Base-by-base conservation (phyloP, 2,329 filamentous ascomycete genomes). In the Penicillium janthinellum region DNA sequence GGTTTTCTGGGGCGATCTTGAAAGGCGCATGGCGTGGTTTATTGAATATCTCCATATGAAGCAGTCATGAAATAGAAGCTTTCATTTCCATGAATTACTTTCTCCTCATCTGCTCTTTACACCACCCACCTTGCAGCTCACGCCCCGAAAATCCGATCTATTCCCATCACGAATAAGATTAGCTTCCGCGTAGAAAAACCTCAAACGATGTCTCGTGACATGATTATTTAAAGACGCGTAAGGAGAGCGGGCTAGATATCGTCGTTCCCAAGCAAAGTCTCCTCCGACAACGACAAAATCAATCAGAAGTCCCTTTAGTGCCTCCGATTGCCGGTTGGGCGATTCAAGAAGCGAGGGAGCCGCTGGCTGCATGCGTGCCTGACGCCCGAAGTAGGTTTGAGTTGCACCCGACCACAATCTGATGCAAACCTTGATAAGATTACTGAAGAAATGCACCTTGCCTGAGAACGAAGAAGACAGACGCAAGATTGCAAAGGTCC, bases 301-400 rank as follows among this genome's bases (percentile, higher is more conserved):
- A 28, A 28, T 28, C 5, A 28, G 3, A 41, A 17, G 39, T 20
- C 39, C 7, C 15, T 3, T 31, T 31, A 31, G 31, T 6, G 8
- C 7, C 15, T 10, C 14, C 28, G 2, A 25, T 31, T 11, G 25
- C 14, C 28, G 2, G 44, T 31, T 11, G 25, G 44, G 28, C 15
- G n/a, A 25, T 47, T 25, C 17, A 31, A n/a, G 44, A 15, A 47
- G 44, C 44, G 8, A 47, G 31, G 1, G 44, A n/a, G 44, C 44
- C 22, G 44, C 44, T 44, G 37, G 28, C 52, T 55, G 52, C 52
- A 55, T 55, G 39, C n/a, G 31, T 55, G 52, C 52, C 52, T 42
- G 41, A 55, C 52, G 11, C 41, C 17, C 15, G 22, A 7, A 25
- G 15, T 5, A 22, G 38, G 4, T 15, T 51, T 25, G 25, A n/a